Evolutionary conservation across 345 rosid species (phyloP), one percentile per base, ranked within the genome.

Genomic region (Salix udensis): DNA sequence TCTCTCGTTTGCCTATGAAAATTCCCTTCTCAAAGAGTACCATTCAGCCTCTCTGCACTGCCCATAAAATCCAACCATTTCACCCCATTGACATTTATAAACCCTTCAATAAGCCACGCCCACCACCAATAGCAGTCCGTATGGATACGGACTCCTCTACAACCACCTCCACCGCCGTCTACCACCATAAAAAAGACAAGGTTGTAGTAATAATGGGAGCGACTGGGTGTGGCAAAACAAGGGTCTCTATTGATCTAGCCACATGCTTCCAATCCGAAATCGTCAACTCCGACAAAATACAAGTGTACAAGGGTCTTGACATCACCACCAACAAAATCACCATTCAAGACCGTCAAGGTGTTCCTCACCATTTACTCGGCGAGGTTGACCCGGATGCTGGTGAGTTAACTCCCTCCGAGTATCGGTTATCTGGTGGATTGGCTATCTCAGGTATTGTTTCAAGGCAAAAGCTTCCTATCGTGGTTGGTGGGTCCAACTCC

Each of bases 401-500:
- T 18, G 97, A 93, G 70, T 78, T 92, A n/a, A 68, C 88, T 31
- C 81, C 92, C 21, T 67, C 75, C 14, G 81, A 86, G 40, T 96
- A 84, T 76, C 97, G 99, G n/a, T 23, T 82, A 30, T 69, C 74
- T 19, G 98, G 87, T 3, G 85, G 86, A 3, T 37, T 73, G 15
- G 77, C 83, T 1, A 70, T 94, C 46, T 65, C 85, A 24, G 87
- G 80, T 39, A 82, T 96, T 31, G 30, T 65, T 12, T 85, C 87
- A 15, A 80, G 94, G 1, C 53, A 74, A 50, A 87, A 72, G 52
- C 74, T 88, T 13, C 99, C 98, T 55, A 76, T 96, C 2, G 71
- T 96, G 13, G 98, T 88, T 16, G 99, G 99, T 26, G 98, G 99
- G 71, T 96, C 99, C 44, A 96, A 94, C 87, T 87, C 99, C 12